phyloP scores from a whole-genome alignment of 75 land plant genomes.

The Picea sitchensis region DNA sequence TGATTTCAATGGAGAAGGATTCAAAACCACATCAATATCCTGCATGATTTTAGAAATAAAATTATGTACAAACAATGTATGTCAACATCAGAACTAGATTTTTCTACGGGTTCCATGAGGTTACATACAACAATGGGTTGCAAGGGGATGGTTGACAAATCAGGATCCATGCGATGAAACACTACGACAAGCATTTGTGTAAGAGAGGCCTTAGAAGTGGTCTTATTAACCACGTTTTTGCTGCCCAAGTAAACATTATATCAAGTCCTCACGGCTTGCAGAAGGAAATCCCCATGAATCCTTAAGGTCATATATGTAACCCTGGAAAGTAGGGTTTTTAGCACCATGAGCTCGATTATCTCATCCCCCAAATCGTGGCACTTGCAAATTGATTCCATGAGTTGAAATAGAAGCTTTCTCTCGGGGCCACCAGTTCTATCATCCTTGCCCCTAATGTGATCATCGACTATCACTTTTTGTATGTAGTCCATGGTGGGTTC shows the following conservation, averaged over 20 bases:
- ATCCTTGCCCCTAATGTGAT: too few relatives aligned
- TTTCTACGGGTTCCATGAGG: constrained; percentile 78
- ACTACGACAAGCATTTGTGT: constrained; percentile 98
- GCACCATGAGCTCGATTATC: constrained; percentile 62
- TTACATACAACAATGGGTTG: constrained; percentile 98
- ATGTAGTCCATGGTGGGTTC: too few relatives aligned
- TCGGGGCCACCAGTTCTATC: too few relatives aligned
- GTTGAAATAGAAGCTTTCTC: constrained; percentile 46
- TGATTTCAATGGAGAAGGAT: constrained; percentile 49
- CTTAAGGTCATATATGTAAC: constrained; percentile 79
- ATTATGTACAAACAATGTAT: constrained; percentile 81
- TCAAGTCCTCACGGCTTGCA: constrained; percentile 81
- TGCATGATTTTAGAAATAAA: constrained; percentile 90
- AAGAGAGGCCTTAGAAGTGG: constrained; percentile 95
- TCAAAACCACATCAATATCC: constrained; percentile 88
- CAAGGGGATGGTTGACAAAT: constrained; percentile 86
- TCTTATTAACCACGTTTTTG: constrained; percentile 84
- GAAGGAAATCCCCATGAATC: constrained; percentile 86
- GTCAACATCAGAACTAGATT: constrained; percentile 44
- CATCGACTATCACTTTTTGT: too few relatives aligned
- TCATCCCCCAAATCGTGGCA: constrained; percentile 84
- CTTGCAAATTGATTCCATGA: constrained; percentile 77
- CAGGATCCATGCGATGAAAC: constrained; percentile 96
- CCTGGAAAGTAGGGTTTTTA: constrained; percentile 85
- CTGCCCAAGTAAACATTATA: constrained; percentile 85